A percentile compares a stretch with the other conserved stretches of the same genome.
phyloP scores from a whole-genome alignment of 2,329 filamentous ascomycete species.

The Cladorrhinum sp. region DNA sequence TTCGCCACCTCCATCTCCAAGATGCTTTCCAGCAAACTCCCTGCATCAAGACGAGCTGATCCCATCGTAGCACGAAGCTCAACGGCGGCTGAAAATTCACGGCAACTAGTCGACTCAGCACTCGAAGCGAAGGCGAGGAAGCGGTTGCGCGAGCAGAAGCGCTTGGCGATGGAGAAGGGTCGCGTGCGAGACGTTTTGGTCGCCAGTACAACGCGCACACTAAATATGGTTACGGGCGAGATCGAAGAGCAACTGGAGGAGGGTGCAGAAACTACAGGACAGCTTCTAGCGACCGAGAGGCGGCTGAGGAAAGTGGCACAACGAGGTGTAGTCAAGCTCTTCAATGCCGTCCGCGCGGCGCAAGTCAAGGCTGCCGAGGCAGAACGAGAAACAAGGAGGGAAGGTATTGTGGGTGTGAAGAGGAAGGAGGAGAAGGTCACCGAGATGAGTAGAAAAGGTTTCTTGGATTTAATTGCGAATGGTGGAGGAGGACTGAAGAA shows the following conservation, averaged over 20 bases:
- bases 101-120: constrained; percentile 69
- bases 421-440: constrained; percentile 84
- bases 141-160: constrained; percentile 78
- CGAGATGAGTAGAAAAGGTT: constrained; percentile 96
- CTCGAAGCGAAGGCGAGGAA: constrained; percentile 78
- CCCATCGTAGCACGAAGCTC: constrained; percentile 86
- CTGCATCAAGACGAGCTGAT: constrained; percentile 75
- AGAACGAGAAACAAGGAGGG: constrained; percentile 63
- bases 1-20: constrained; percentile 93
- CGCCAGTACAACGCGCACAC: constrained; percentile 43
- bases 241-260: constrained; percentile 35
- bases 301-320: constrained; percentile 83
- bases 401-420: constrained; percentile 73
- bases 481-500: constrained; percentile 60
- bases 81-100: constrained; percentile 68
- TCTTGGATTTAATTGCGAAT: constrained; percentile 81
- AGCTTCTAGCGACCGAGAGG: constrained; percentile 70
- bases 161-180: constrained; percentile 76
- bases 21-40: constrained; percentile 86
- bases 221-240: constrained; percentile 48
- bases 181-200: constrained; percentile 82
- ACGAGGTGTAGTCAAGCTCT: constrained; percentile 90
- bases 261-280: constrained; percentile 47
- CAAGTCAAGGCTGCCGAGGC: constrained; percentile 85
- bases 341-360: constrained; percentile 90